phyloP scores from a whole-genome alignment of 1,284 basidiomycete genomes.

The Pseudozyma flocculosa region DNA sequence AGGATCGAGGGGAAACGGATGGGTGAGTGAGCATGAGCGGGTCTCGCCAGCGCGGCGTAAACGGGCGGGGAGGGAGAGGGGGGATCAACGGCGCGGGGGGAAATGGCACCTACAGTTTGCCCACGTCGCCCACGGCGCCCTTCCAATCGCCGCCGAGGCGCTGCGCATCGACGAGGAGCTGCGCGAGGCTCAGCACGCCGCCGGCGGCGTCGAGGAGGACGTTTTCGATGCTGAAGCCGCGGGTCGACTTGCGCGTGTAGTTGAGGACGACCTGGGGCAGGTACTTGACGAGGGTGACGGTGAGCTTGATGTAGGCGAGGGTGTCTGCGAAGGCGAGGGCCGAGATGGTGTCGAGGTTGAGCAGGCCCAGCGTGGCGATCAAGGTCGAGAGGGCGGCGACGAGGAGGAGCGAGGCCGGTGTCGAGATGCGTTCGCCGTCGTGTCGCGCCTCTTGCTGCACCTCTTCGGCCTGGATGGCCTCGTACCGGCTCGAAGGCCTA shows the following conservation, averaged over 20 bases:
- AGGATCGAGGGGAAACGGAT: neutral
- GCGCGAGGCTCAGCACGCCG: conserved; percentile 51
- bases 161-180: conserved; percentile 51
- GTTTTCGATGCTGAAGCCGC: conserved; percentile 59
- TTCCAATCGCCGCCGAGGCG: conserved; percentile 46
- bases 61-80: neutral
- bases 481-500: neutral
- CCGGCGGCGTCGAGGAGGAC: conserved; percentile 58
- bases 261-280: conserved; percentile 56
- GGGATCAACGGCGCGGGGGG: neutral
- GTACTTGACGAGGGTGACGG: conserved; percentile 58
- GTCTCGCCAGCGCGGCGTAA: neutral
- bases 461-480: too few relatives aligned
- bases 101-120: conserved; percentile 44
- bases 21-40: too few relatives aligned
- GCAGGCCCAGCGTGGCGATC: conserved; percentile 12
- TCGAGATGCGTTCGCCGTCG: conserved; percentile 1
- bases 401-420: conserved; percentile 6
- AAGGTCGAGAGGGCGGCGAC: conserved; percentile 3
- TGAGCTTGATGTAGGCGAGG: conserved; percentile 58
- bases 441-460: neutral
- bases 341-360: neutral
- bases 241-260: conserved; percentile 52
- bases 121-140: conserved; percentile 50
- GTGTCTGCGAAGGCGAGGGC: conserved; percentile 40